Evolutionary conservation across 495 filamentous ascomycete genomes (phyloP), one percentile per base, ranked within the genome.

Genomic region (Podospora conica): DNA sequence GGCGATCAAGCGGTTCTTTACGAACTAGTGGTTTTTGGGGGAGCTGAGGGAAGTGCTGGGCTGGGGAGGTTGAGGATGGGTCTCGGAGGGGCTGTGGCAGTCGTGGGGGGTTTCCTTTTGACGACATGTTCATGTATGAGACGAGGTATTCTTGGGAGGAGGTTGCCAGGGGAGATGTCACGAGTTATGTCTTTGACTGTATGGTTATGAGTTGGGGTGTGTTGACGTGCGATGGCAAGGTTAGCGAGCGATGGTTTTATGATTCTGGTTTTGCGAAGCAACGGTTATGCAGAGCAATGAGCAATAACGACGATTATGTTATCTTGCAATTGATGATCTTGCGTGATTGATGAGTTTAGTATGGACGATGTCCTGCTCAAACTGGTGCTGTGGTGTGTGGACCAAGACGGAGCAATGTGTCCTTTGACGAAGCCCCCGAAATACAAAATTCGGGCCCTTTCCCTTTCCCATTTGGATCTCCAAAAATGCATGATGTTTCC

Each of bases 1-100:
- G 2, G 78, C 74, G 5, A 56, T 78, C 40, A 78, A 75, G 72
- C 68, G 71, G 64, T 70, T 78, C 58, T 78, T 78, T 53, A 64
- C 63, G n/a, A 64, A 23, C 55, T 64, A 58, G 55, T n/a, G 9
- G 60, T 21, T 53, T 31, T 21, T 59, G 27, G 58, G 18, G 40
- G 40, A 48, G 40, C 40, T 48, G 40, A 48, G 40, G 40, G 40
- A 48, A n/a, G 40, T n/a, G 40, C 40, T 48, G 40, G 40, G 40
- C 0, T 48, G 40, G 40, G 15, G 15, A 9, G 40, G 40, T 1
- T 48, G 40, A 48, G 15, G 18, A n/a, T n/a, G 40, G n/a, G 5
- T n/a, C 15, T n/a, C 3, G 40, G n/a, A n/a, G n/a, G n/a, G n/a
- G n/a, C n/a, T n/a, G n/a, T n/a, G n/a, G n/a, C n/a, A n/a, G n/a